Percentiles rank a stretch among this genome's conserved stretches.
phyloP scores from a whole-genome alignment of 2,329 filamentous ascomycete species.

The Exophiala oligosperma region DNA sequence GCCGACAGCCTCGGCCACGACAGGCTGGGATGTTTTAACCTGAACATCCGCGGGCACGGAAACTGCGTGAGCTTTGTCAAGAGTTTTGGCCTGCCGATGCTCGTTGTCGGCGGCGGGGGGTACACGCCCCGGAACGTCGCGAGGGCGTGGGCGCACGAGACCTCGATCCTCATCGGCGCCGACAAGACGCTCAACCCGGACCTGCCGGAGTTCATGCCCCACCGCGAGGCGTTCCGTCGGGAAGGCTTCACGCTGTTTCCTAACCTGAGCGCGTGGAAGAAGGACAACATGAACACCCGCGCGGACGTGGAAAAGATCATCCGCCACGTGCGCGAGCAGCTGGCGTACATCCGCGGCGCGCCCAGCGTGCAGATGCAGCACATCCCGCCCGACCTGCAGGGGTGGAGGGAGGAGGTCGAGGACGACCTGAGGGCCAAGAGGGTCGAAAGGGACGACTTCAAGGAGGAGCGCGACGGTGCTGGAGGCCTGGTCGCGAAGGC shows the following conservation, averaged over 20 bases:
- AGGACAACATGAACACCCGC: constrained; percentile 75
- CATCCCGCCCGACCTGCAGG: constrained; percentile 74
- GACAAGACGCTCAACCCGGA: constrained; percentile 68
- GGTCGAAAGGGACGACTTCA: constrained; percentile 41
- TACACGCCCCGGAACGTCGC: constrained; percentile 97
- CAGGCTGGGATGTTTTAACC: constrained; percentile 90
- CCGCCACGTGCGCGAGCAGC: constrained; percentile 76
- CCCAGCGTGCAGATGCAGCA: constrained; percentile 84
- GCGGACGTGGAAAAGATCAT: constrained; percentile 76
- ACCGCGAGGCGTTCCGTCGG: constrained; percentile 83
- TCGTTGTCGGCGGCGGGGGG: constrained; percentile 90
- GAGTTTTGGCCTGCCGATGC: constrained; percentile 72
- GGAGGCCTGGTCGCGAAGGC: constrained; percentile 27
- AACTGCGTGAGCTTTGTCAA: constrained; percentile 90
- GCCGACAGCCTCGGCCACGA: constrained; percentile 94
- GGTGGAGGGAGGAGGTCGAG: constrained; percentile 50
- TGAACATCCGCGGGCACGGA: constrained; percentile 92
- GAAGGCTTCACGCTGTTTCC: constrained; percentile 81
- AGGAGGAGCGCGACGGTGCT: constrained; percentile 41
- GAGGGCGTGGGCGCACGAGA: constrained; percentile 95
- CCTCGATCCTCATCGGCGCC: constrained; percentile 79
- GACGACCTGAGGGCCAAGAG: constrained; percentile 46
- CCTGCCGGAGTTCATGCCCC: constrained; percentile 78
- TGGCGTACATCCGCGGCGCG: constrained; percentile 79
- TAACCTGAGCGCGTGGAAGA: constrained; percentile 66